Base-by-base conservation (phyloP, 2,329 filamentous ascomycete genomes). In the Endoconidiophora laricicola region DNA sequence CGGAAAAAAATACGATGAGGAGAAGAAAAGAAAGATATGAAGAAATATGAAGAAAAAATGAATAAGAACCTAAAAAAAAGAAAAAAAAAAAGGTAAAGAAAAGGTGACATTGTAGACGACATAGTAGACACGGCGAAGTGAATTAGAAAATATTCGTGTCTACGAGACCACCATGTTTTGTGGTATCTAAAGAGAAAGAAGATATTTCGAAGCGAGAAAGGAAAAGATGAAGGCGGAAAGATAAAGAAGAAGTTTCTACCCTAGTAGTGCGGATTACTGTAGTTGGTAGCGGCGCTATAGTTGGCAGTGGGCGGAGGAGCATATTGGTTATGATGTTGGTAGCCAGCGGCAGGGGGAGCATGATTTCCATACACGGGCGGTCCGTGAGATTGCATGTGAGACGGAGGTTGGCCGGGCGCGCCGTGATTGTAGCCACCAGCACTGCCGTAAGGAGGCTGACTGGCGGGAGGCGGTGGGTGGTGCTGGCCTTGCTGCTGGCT, bases 301-400 rank as follows among this genome's bases (percentile, higher is more conserved):
- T 49, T 41, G 6, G 46, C 44, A 24, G 49, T 44, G 14, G 45
- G 46, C 16, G 50, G 52, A 51, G 55, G 49, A 16, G 49, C 49
- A n/a, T 55, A 53, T 16, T 57, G 57, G 33, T 58, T 56, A 20
- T 57, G 54, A 39, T 56, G 53, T 23, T 56, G 51, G 40, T 55
- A 55, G 20, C 55, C 55, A 3, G 53, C 4, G 54, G 44, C 14
- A 54, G 47, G 16, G 54, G 56, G 3, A 52, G 44, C 37, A 23
- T 50, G 47, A 24, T 37, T 45, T 9, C 47, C 47, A 26, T 46
- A 49, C 16, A 26, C 37, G 4, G 57, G 57, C 43, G 59, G 58
- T 14, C 53, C 53, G 38, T 52, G 51, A 29, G 53, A 43, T 9
- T 14, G 37, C 44, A 23, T 29, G 12, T 22, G 49, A 29, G n/a